Base-by-base conservation (phyloP, 331 rosid genomes). In the Acacia concinna region DNA sequence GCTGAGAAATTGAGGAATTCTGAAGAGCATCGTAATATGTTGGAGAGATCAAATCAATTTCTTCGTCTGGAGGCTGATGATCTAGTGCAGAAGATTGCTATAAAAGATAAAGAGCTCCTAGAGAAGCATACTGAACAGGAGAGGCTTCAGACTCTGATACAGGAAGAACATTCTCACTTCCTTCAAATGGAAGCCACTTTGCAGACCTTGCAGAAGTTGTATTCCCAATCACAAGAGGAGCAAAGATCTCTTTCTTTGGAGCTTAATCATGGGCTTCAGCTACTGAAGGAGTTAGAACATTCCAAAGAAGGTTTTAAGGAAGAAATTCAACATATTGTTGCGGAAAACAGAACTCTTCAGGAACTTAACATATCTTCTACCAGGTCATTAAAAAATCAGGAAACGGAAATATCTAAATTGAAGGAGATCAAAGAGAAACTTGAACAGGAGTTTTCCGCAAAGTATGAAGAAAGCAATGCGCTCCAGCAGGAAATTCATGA, bases 381-480 rank as follows among this genome's bases (percentile, higher is more conserved):
- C 12, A 68, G 34, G 43, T 84, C 93, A 14, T 79, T 91, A 13
- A 84, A 85, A 74, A 83, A 83, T 73, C 87, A 91, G 76, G 94
- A 93, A 82, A 86, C 76, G 73, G 98, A 96, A 81, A 85, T 93
- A 76, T 89, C 88, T 40, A 86, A 87, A 86, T 86, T 96, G 86
- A 93, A 89, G 92, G 91, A 83, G 82, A 89, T 93, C 83, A 96
- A 93, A 71, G 93, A 90, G 72, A 93, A 90, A 76, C 92, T 96
- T 56, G 99, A 91, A 75, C 85, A 68, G 9, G 95, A 89, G 72
- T 90, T 93, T 76, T 65, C 76, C 17, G 52, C 77, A 60, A 91
- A 87, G 37, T 67, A 86, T 71, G 95, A 87, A 68, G 90, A 96
- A 78, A 90, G 88, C 82, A 82, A 82, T 79, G 68, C 82, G 44